These are phyloP conservation scores for Fusarium transvaalense DNA, from an alignment of 2,329 filamentous ascomycete genomes.

Conservation along the genomic window DNA sequence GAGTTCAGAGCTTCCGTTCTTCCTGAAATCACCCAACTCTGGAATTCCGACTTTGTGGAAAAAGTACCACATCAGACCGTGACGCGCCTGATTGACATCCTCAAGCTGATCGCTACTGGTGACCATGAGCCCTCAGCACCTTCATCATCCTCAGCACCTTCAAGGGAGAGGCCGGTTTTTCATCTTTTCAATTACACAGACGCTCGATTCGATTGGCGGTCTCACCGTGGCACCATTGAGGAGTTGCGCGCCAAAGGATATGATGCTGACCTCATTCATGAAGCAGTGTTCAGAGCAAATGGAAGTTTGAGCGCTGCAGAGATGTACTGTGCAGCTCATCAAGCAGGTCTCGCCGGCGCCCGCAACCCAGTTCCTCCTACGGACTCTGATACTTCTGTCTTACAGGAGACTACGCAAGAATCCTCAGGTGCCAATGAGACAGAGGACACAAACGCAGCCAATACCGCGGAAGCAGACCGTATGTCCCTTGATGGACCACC, in stretches of 20 bases:
- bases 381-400: slow-evolving; percentile 61
- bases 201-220: slow-evolving; percentile 62
- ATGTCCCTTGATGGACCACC: slow-evolving; percentile 56
- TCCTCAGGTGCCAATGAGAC: slow-evolving; percentile 31
- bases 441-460: slow-evolving; percentile 45
- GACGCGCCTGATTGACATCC: slow-evolving; percentile 83
- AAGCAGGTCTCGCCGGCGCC: slow-evolving; percentile 66
- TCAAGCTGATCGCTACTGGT: slow-evolving; percentile 81
- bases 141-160: slow-evolving; percentile 65
- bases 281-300: slow-evolving; percentile 86
- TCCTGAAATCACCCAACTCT: slow-evolving; percentile 80
- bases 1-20: slow-evolving; percentile 86
- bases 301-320: slow-evolving; percentile 70
- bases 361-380: slow-evolving; percentile 75
- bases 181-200: slow-evolving; percentile 60
- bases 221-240: slow-evolving; percentile 48
- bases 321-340: slow-evolving; percentile 81
- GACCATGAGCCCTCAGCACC: slow-evolving; percentile 78
- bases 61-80: slow-evolving; percentile 82
- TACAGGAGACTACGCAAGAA: slow-evolving; percentile 44
- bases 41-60: slow-evolving; percentile 87
- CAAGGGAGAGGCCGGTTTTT: slow-evolving; percentile 65
- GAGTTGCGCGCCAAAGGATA: slow-evolving; percentile 53
- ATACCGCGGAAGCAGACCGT: slow-evolving; percentile 51
- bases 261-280: slow-evolving; percentile 74